Percentiles rank a stretch among this genome's conserved stretches.
Conservation (phyloP, 495 filamentous ascomycete genomes). For the Podospora appendiculata region DNA sequence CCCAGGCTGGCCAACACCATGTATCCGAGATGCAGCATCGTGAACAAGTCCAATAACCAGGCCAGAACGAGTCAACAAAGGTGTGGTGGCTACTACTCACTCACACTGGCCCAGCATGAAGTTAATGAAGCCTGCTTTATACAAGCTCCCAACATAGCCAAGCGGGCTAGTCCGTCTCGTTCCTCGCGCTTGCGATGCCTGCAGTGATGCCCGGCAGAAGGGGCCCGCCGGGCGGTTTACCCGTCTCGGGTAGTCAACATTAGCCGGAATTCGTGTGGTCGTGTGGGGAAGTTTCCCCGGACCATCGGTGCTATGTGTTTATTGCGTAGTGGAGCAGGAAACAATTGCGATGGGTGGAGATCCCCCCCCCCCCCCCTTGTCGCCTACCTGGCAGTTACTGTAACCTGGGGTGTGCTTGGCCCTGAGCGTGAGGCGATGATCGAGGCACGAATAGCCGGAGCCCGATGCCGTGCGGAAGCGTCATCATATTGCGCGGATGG, state of each 20-base stretch:
- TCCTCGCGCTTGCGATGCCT: background rate
- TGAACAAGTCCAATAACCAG: background rate
- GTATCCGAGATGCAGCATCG: constrained; percentile 2
- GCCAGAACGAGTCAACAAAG: background rate
- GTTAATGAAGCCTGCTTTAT: background rate
- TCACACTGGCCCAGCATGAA: background rate
- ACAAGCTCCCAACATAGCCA: background rate
- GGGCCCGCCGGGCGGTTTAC: background rate
- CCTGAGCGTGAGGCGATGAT: no score
- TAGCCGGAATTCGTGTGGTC: background rate
- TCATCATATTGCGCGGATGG: no score
- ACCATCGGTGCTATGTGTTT: no score
- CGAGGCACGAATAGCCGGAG: no score
- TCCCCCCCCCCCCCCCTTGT: no score
- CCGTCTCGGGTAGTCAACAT: background rate
- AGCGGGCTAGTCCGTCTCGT: background rate
- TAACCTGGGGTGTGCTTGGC: no score
- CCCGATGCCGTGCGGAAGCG: no score
- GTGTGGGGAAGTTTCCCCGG: no score
- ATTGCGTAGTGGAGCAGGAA: no score
- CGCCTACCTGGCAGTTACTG: no score
- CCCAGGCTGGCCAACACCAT: background rate
- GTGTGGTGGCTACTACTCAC: background rate
- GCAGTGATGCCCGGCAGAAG: background rate
- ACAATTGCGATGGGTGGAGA: no score